A percentile compares a stretch with the other conserved stretches of the same genome.
These are phyloP conservation scores for Verticillium nubilum DNA, from an alignment of 2,329 filamentous ascomycete genomes.

Conservation along the genomic window DNA sequence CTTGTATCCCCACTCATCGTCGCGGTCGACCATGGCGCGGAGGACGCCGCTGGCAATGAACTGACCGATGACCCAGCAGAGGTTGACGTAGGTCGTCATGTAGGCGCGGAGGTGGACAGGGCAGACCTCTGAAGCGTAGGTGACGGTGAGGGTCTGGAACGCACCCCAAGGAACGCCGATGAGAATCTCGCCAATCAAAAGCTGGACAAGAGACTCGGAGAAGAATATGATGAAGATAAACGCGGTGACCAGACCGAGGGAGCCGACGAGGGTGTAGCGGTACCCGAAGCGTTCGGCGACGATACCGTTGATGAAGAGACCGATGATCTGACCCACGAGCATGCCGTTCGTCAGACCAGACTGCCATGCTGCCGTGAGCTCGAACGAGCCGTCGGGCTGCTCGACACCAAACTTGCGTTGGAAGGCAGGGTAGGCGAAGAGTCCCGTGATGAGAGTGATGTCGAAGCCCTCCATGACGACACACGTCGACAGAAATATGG, in stretches of 20 bases:
- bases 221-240: constrained; percentile 48
- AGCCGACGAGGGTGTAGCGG: constrained; percentile 39
- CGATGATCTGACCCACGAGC: constrained; percentile 42
- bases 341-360: constrained; percentile 43
- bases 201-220: constrained; percentile 29
- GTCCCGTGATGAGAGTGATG: constrained; percentile 9
- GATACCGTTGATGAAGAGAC: constrained; percentile 42
- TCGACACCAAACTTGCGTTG: constrained; percentile 30
- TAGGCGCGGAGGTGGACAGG: constrained; percentile 41
- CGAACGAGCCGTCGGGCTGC: constrained; percentile 30
- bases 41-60: constrained; percentile 38
- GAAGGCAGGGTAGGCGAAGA: constrained; percentile 20
- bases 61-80: constrained; percentile 46
- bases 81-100: constrained; percentile 41
- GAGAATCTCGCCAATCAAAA: constrained; percentile 39
- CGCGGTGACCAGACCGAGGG: constrained; percentile 28
- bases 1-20: constrained; percentile 37
- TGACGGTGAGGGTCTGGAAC: constrained; percentile 40
- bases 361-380: constrained; percentile 46
- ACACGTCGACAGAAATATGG: constrained; percentile 33
- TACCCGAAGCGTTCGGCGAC: constrained; percentile 41
- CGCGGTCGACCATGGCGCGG: constrained; percentile 28
- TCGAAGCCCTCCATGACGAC: constrained; percentile 31
- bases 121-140: constrained; percentile 43
- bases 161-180: constrained; percentile 41